phyloP scores from a whole-genome alignment of 1,284 basidiomycete species.

The Agroathelia rolfsii region DNA sequence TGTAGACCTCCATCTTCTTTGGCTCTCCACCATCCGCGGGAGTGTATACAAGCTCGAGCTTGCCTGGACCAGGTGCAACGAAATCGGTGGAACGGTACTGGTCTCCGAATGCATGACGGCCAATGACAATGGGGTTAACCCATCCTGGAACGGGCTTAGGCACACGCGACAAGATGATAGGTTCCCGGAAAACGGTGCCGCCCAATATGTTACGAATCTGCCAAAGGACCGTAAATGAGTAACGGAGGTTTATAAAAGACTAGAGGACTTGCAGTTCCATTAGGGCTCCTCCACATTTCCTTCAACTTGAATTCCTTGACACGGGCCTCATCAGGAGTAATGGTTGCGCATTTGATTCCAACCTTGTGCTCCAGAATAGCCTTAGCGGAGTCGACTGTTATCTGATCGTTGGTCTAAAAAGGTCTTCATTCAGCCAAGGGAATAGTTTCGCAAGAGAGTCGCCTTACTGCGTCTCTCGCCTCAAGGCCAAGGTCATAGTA shows the following conservation, averaged over 20 bases:
- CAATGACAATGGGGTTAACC: conserved; percentile 94
- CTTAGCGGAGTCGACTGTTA: conserved; percentile 90
- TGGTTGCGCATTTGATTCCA: conserved; percentile 95
- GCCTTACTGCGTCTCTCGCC: conserved; percentile 73
- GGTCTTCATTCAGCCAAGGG: conserved; percentile 7
- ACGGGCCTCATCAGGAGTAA: conserved; percentile 95
- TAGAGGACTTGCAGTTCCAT: conserved; percentile 67
- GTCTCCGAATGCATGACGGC: conserved; percentile 96
- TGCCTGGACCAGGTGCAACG: conserved; percentile 79
- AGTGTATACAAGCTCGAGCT: conserved; percentile 81
- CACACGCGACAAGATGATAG: conserved; percentile 86
- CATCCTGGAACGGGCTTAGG: conserved; percentile 94
- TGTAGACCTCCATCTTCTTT: conserved; percentile 73
- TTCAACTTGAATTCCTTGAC: conserved; percentile 94
- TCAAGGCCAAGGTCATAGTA: conserved; percentile 96
- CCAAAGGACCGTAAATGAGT: background rate
- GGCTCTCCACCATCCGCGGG: conserved; percentile 63
- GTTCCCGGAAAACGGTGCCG: conserved; percentile 97
- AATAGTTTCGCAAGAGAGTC: too few species aligned
- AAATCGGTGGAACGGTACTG: conserved; percentile 93
- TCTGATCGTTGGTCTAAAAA: conserved; percentile 80
- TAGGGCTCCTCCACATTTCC: conserved; percentile 96
- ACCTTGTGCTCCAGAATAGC: conserved; percentile 87
- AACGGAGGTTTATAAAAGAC: background rate
- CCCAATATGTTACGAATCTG: conserved; percentile 95